Base-by-base conservation (phyloP, 2,329 filamentous ascomycete genomes). In the Trichoderma polysporum region DNA sequence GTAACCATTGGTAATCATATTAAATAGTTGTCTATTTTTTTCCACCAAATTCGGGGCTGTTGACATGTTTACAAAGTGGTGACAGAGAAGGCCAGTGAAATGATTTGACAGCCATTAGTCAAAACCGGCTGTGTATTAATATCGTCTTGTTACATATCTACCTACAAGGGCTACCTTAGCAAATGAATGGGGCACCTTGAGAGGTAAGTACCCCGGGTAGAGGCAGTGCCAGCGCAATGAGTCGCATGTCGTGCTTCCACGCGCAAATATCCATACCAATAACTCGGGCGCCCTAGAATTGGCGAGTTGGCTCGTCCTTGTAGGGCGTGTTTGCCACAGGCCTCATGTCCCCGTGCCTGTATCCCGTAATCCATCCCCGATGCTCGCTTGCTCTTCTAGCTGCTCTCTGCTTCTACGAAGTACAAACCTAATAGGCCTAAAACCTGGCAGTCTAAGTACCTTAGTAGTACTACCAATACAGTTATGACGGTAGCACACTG, bases 1-100 rank as follows among this genome's bases (percentile, higher is more conserved):
- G 59, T 53, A 39, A 41, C n/a, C 27, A 52, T 62, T 62, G 59
- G 59, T 62, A 49, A 62, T 62, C 59, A 62, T 15, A 33, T 22
- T n/a, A 25, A 19, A 29, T n/a, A 41, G 22, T 45, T 45, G n/a
- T 45, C 4, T 19, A 15, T 45, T 45, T 19, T 10, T 10, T 45
- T 45, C n/a, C n/a, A n/a, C n/a, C n/a, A n/a, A n/a, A n/a, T n/a
- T n/a, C n/a, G n/a, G n/a, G n/a, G n/a, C 12, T 45, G 9, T 25
- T 29, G 10, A 22, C 7, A 29, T 27, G 54, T 17, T 57, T 13
- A 57, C 35, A 39, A 27, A 31, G 27, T 57, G 25, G 27, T 57
- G 53, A 57, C 35, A 41, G 17, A 17, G 15, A 19, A 37, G 31
- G 6, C 22, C 17, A 39, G 13, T 52, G 35, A 37, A 29, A 31